These are phyloP conservation scores for Centella asiatica DNA, from an alignment of 129 eudicot genomes.

Conservation along the genomic window DNA sequence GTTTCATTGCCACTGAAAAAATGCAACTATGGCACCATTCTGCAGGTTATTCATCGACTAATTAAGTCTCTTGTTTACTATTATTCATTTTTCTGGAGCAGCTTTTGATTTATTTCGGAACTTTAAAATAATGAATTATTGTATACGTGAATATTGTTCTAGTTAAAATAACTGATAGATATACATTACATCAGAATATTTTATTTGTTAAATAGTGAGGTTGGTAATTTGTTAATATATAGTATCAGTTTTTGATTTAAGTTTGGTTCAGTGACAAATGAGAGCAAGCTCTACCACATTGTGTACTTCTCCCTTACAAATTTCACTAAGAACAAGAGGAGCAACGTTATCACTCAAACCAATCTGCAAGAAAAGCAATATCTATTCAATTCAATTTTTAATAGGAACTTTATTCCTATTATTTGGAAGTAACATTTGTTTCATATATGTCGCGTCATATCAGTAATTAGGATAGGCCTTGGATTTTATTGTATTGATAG, in stretches of 20 bases:
- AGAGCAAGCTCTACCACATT: neutral
- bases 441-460: neutral
- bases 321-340: too few species aligned
- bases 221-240: too few species aligned
- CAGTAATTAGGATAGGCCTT: neutral
- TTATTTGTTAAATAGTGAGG: neutral
- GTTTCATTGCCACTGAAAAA: slow-evolving; percentile 70
- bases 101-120: neutral
- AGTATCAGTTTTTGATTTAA: neutral
- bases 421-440: neutral
- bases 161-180: too few species aligned
- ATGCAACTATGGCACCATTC: slow-evolving; percentile 70
- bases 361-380: too few species aligned
- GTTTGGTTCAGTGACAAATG: neutral
- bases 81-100: neutral
- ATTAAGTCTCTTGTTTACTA: neutral
- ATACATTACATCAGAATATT: neutral
- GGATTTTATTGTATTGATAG: neutral
- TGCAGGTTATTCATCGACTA: slow-evolving; percentile 48
- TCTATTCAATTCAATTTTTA: too few species aligned
- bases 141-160: too few species aligned
- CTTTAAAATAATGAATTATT: too few species aligned
- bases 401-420: neutral
- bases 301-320: too few species aligned
- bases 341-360: too few species aligned